Conservation (phyloP, 2,329 filamentous ascomycete species). For the Aspergillus vadensis region DNA sequence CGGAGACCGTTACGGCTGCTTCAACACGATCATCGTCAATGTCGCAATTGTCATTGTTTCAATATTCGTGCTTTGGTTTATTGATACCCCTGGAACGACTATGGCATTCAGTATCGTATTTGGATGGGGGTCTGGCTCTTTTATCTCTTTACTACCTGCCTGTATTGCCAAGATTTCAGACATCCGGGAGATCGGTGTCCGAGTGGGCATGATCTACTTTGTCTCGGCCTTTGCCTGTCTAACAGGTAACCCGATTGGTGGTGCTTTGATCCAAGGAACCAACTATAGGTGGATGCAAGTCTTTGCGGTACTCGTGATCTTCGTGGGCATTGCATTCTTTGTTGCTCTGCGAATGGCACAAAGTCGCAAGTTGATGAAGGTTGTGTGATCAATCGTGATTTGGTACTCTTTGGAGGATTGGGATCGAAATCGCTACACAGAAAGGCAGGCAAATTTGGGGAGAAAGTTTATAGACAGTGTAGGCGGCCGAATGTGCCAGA, state of each 20-base stretch:
- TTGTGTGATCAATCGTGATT: no score
- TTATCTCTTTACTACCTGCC: no score
- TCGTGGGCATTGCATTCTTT: not conserved
- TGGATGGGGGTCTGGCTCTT: not conserved
- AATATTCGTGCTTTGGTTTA: no score
- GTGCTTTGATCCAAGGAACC: slow-evolving; percentile 41
- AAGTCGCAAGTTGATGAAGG: no score
- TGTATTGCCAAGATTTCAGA: not conserved
- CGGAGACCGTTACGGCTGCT: not conserved
- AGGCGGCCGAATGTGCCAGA: no score
- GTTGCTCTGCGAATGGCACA: not conserved
- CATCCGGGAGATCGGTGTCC: slow-evolving; percentile 9
- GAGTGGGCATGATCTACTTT: slow-evolving; percentile 33
- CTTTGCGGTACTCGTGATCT: not conserved
- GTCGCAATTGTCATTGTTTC: no score
- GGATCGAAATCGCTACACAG: no score
- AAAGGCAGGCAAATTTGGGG: no score
- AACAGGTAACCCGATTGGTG: slow-evolving; percentile 66
- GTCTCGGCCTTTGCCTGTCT: slow-evolving; percentile 62
- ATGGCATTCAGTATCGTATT: not conserved
- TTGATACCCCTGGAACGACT: no score
- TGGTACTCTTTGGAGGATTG: no score
- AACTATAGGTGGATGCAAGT: not conserved
- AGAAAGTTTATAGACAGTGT: no score
- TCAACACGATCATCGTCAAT: not conserved